A percentile compares a stretch with the other conserved stretches of the same genome.
phyloP scores from a whole-genome alignment of 2,329 filamentous ascomycete species.

The Epichloe coenophiala region DNA sequence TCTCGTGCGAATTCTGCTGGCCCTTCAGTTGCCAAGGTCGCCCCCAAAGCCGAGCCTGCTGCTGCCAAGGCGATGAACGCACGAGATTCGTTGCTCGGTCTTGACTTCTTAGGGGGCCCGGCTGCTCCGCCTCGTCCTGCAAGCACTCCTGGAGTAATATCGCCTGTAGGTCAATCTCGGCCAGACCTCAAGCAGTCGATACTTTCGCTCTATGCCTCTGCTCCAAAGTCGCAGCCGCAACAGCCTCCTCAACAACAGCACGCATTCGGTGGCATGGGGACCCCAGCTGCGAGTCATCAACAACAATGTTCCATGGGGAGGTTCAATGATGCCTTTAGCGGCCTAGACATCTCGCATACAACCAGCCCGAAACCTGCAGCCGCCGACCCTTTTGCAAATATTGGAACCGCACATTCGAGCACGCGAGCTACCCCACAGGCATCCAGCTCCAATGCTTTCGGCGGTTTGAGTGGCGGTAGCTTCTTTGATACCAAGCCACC shows the following conservation, averaged over 20 bases:
- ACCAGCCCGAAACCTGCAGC: conserved; percentile 29
- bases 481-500: conserved; percentile 71
- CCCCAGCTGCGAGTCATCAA: conserved; percentile 39
- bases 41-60: conserved; percentile 48
- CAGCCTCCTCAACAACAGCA: conserved; percentile 19
- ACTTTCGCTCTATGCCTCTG: conserved; percentile 80
- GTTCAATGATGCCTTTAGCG: conserved; percentile 63
- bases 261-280: conserved; percentile 53
- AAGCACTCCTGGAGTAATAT: conserved; percentile 57
- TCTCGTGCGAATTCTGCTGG: conserved; percentile 63
- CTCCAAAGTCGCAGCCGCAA: conserved; percentile 52
- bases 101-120: conserved; percentile 79
- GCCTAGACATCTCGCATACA: conserved; percentile 29
- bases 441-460: conserved; percentile 30
- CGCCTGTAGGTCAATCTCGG: conserved; percentile 53
- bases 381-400: conserved; percentile 47
- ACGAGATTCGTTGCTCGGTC: conserved; percentile 79
- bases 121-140: conserved; percentile 66
- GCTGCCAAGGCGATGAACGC: conserved; percentile 56
- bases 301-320: conserved; percentile 45
- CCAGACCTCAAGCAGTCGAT: conserved; percentile 97
- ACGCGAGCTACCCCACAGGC: conserved; percentile 20
- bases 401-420: conserved; percentile 27
- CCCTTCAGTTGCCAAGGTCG: conserved; percentile 42
- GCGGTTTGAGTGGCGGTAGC: conserved; percentile 53